These are phyloP conservation scores for Shiraia sp. DNA, from an alignment of 2,329 filamentous ascomycete species.

Conservation along the genomic window DNA sequence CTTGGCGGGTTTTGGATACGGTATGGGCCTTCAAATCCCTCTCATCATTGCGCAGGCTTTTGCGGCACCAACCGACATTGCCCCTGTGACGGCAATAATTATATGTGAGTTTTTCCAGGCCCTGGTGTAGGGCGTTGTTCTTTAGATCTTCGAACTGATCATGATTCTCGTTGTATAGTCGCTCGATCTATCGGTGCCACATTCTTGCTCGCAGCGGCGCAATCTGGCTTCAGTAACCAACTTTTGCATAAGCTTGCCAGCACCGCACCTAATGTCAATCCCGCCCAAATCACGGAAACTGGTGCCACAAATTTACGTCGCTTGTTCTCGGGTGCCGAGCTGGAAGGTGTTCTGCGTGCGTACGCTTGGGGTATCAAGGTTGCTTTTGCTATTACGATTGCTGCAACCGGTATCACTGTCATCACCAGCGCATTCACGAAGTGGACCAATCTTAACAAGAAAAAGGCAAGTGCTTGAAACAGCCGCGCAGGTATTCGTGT, in stretches of 20 bases:
- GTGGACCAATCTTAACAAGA: constrained; percentile 13
- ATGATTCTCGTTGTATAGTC: constrained; percentile 19
- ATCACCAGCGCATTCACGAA: constrained; percentile 18
- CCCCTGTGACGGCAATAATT: constrained; percentile 41
- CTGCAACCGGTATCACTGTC: constrained; percentile 26
- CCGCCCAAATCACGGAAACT: constrained; percentile 34
- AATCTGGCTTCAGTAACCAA: constrained; percentile 46
- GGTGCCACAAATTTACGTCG: constrained; percentile 48
- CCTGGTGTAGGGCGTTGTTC: constrained; percentile 2
- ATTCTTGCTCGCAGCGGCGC: constrained; percentile 45
- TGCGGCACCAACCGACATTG: constrained; percentile 37
- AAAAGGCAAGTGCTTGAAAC: constrained; percentile 2
- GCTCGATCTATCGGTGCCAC: constrained; percentile 48
- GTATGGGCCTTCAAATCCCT: constrained; percentile 27
- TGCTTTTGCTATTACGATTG: constrained; percentile 10
- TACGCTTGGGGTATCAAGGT: constrained; percentile 13
- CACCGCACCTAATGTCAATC: constrained; percentile 31
- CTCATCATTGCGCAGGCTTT: constrained; percentile 45
- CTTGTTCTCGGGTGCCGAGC: constrained; percentile 5
- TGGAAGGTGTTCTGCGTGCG: constrained; percentile 7
- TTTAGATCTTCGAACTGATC: constrained; percentile 7
- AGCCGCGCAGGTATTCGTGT: constrained; percentile 3
- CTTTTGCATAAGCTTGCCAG: constrained; percentile 34
- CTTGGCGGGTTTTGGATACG: constrained; percentile 46
- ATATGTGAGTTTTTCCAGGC: constrained; percentile 22